Evolutionary conservation across 805 yeast species (phyloP), one percentile per base, ranked within the genome.

Genomic region (Sugiyamaella valdiviana): DNA sequence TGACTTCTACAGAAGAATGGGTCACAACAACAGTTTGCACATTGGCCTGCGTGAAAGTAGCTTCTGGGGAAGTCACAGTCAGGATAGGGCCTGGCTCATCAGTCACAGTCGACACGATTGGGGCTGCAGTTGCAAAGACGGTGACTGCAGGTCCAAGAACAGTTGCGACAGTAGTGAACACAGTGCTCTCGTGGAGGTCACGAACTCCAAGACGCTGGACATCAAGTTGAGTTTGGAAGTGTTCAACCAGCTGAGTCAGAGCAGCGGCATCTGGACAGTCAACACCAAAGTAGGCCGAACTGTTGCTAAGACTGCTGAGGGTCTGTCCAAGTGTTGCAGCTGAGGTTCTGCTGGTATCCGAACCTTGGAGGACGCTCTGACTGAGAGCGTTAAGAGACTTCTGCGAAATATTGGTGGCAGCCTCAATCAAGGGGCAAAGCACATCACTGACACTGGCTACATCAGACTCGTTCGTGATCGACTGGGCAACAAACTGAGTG

Each of bases 391-490:
- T 22, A 16, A 36, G 39, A 24, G 42, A 24, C 20, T 22, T 7
- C 39, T 24, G 19, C 5, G 44, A 21, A 19, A 45, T 16, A 38
- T 41, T 22, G 12, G 42, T 37, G 20, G 46, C 26, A 4, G 23
- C 23, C 19, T 40, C 32, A 7, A 42, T 12, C 14, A 46, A 42
- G 5, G 50, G 50, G 16, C 50, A 46, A 5, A 46, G 46, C 36
- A 40, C 17, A n/a, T 41, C 14, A n/a, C 32, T n/a, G 14, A 26
- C 10, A 17, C 24, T 39, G 14, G 43, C 38, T 9, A 16, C 17
- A 39, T 17, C 17, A 9, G 43, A 39, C 3, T 12, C 38, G 23
- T 14, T 12, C n/a, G 16, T 21, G 12, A 44, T 23, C 5, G 17
- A 14, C 15, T 22, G n/a, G 7, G 32, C 48, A n/a, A 39, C 37